Evolutionary conservation across 768 basidiomycete species (phyloP).

Genomic region (Mycena rebaudengoi): DNA sequence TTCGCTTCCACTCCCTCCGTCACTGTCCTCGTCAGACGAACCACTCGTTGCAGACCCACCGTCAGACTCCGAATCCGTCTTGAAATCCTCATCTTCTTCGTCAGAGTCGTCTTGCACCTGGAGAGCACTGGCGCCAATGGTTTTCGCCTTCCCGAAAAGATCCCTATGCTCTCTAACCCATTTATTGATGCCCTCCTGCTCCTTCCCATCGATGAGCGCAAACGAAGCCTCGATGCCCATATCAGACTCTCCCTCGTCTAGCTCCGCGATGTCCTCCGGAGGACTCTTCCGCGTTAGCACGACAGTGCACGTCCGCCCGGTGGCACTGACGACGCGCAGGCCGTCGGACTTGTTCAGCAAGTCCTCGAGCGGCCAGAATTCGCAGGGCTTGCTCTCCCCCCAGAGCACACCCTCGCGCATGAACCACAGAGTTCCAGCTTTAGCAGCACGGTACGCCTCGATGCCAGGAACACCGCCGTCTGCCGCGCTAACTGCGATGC

Average conservation of each 20-base stretch:
- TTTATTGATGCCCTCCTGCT: slow-evolving; percentile 68
- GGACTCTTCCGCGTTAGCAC: slow-evolving; percentile 53
- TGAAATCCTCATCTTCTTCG: slow-evolving; percentile 57
- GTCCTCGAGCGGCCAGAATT: slow-evolving; percentile 75
- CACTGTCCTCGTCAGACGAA: slow-evolving; percentile 35
- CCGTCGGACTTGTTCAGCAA: slow-evolving; percentile 60
- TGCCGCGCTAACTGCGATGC: slow-evolving; percentile 45
- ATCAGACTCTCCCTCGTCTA: slow-evolving; percentile 50
- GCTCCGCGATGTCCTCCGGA: slow-evolving; percentile 39
- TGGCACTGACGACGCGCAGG: slow-evolving; percentile 64
- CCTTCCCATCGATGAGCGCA: slow-evolving; percentile 74
- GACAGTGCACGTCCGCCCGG: slow-evolving; percentile 74
- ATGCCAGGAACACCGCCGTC: slow-evolving; percentile 64
- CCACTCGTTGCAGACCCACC: slow-evolving; percentile 40
- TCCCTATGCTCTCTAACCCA: slow-evolving; percentile 71
- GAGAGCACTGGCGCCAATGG: slow-evolving; percentile 31
- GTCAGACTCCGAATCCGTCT: slow-evolving; percentile 46
- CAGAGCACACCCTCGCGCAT: slow-evolving; percentile 71
- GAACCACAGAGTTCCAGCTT: slow-evolving; percentile 79
- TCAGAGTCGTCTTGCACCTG: slow-evolving; percentile 52
- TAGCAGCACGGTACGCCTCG: slow-evolving; percentile 77
- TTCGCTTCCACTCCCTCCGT: slow-evolving; percentile 34
- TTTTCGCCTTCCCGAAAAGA: slow-evolving; percentile 59
- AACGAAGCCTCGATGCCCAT: slow-evolving; percentile 71
- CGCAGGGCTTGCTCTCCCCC: slow-evolving; percentile 80